Conservation (phyloP, 768 basidiomycete species). For the Suillus weaverae region DNA sequence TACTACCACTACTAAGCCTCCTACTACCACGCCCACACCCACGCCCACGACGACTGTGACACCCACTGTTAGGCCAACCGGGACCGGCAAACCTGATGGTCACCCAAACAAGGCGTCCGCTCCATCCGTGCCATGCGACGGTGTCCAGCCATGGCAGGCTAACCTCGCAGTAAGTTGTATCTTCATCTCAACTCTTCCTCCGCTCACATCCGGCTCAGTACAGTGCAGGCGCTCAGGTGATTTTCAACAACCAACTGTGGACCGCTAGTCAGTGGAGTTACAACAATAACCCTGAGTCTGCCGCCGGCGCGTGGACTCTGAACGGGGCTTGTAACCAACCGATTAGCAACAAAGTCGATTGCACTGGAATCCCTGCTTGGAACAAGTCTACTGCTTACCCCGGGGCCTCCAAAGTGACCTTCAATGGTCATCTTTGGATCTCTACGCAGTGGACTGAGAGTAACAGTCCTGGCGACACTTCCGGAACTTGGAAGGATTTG, state of each 20-base stretch:
- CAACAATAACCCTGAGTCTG: constrained; percentile 17
- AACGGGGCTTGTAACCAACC: constrained; percentile 19
- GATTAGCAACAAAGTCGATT: constrained; percentile 23
- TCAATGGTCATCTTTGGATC: constrained; percentile 19
- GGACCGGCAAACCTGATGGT: neutral
- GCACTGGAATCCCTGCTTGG: constrained; percentile 24
- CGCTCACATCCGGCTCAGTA: constrained; percentile 22
- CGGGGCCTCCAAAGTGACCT: constrained; percentile 19
- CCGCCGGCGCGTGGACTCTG: constrained; percentile 20
- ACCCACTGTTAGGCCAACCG: neutral
- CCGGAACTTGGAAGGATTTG: constrained; percentile 25
- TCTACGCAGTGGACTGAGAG: constrained; percentile 25
- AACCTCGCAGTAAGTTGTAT: constrained; percentile 19
- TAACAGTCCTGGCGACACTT: constrained; percentile 25
- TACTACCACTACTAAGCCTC: neutral
- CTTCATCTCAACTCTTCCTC: rapidly evolving
- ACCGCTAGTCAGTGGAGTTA: constrained; percentile 29
- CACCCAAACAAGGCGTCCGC: neutral
- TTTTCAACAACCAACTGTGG: constrained; percentile 22
- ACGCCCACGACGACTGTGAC: neutral
- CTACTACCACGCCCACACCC: neutral
- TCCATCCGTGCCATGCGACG: neutral
- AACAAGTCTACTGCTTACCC: constrained; percentile 16
- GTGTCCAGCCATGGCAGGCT: constrained; percentile 21
- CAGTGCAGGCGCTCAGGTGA: constrained; percentile 19